Conservation (phyloP, 2,329 filamentous ascomycete species). For the Colletotrichum camelliae region DNA sequence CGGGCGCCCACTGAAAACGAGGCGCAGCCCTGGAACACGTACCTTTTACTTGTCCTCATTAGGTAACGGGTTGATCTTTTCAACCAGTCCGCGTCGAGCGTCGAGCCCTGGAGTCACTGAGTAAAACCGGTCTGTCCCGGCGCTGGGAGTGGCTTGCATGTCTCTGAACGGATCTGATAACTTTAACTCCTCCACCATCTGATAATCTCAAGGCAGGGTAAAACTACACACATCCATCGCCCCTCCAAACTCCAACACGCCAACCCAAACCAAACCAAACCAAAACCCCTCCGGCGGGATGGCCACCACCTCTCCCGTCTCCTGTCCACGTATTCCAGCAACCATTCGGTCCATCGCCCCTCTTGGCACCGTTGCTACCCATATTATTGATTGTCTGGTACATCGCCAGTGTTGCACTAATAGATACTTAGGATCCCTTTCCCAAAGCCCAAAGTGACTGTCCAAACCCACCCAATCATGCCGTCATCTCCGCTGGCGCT, state of each 20-base stretch:
- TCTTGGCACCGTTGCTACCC: not conserved
- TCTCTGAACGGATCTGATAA: conserved; percentile 24
- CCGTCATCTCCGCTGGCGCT: conserved; percentile 8
- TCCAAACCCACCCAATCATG: conserved; percentile 7
- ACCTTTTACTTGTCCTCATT: not conserved
- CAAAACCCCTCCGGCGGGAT: not conserved
- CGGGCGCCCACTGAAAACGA: not conserved
- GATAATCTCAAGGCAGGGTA: conserved; percentile 1
- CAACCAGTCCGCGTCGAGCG: not conserved
- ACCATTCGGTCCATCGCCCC: not conserved
- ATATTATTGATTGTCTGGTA: not conserved
- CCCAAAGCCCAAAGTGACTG: not conserved
- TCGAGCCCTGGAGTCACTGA: not conserved
- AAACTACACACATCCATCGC: not conserved
- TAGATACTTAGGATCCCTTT: not conserved
- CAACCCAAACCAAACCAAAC: not conserved
- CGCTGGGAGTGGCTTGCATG: conserved; percentile 15
- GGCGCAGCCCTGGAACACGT: conserved; percentile 1
- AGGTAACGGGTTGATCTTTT: not conserved
- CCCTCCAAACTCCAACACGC: not conserved
- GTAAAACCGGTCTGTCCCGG: not conserved
- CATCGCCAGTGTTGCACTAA: not conserved
- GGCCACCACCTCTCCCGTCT: not conserved
- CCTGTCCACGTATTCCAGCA: not conserved
- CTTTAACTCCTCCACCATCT: conserved; percentile 25